Evolutionary conservation across 257 asterid genomes (phyloP), one percentile per base, ranked within the genome.

Genomic region (Linderniella brevidens): DNA sequence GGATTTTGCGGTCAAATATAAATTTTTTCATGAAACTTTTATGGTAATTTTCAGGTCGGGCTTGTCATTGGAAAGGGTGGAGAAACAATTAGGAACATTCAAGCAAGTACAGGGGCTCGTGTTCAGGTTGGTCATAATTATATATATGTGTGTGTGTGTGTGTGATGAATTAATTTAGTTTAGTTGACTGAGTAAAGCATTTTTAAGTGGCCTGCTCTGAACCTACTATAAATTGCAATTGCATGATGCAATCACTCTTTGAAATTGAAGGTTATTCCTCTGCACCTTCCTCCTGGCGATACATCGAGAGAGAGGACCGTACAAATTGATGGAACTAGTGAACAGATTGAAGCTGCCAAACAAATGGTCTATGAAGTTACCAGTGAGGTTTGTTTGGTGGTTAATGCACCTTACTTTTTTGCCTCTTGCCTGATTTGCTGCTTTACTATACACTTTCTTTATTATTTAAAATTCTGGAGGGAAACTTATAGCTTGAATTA

Each of bases 41-140:
- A 32, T 11, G 4, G 5, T n/a, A 17, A 52, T 56, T 63, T 61
- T 29, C 62, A 86, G 96, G 97, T 87, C 45, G 97, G 97, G 19
- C 97, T 87, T 65, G 95, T 87, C 37, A 87, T 87, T 67, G 97
- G 97, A 17, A 87, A 87, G 72, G 95, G 97, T 32, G 97, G 97
- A 14, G 97, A 87, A 68, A 83, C 95, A 60, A 83, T 87, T 53
- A 87, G 78, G 57, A 80, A 49, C 56, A 87, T 87, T 95, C 97
- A 87, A 74, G 83, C 86, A 8, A 68, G 46, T 9, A 56, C 95
- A 9, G 97, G 97, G 29, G 97, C 97, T 44, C 92, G 93, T 11
- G 76, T 87, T 58, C 97, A 83, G 92, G 95, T 79, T 41, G 13
- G 41, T 8, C 41, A 50, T 17, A 9, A 16, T 15, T 49, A 37